Base-by-base conservation (phyloP, 805 yeast genomes). In the Candida incommunis region DNA sequence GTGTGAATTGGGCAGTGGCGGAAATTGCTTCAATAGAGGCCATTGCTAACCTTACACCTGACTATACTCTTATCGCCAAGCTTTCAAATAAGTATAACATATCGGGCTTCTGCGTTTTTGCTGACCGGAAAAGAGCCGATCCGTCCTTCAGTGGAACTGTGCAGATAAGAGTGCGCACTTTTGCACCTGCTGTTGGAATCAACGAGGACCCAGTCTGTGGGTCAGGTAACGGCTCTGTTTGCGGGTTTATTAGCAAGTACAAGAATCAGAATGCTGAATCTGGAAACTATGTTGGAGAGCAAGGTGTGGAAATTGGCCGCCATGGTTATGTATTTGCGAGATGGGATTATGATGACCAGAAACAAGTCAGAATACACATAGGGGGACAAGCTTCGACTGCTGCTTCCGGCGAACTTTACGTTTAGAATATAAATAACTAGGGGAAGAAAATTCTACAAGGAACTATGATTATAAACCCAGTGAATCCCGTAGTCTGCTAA, bases 191-290 rank as follows among this genome's bases (percentile, higher is more conserved):
- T 2, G 41, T 11, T 2, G 45, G 46, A 7, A 43, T 49, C 11
- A 11, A 18, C 20, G 46, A 44, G 23, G 46, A 44, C 40, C 46
- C 46, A 7, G 41, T 44, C 29, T 40, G 43, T 22, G 46, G 57
- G 7, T 51, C 55, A 26, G 53, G 55, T 4, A 52, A 54, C 40
- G 56, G 54, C 1, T 51, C 55, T 1, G 51, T 31, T 16, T 31
- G 37, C n/a, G 37, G 37, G 13, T 31, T 13, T 18, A 31, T 54
- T 2, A 56, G 56, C 2, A 43, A 34, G 11, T 46, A 47, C 40
- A 24, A 40, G 11, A 24, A 44, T 42, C 23, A 18, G 16, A 15
- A 23, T 45, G 29, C 45, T 7, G 2, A 23, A 18, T 20, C 43
- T 26, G 2, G 23, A 3, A 16, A 16, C 41, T 53, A 53, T 41